Evolutionary conservation across 1,284 basidiomycete species (phyloP).

Genomic region (Pseudozyma tsukubaensis): DNA sequence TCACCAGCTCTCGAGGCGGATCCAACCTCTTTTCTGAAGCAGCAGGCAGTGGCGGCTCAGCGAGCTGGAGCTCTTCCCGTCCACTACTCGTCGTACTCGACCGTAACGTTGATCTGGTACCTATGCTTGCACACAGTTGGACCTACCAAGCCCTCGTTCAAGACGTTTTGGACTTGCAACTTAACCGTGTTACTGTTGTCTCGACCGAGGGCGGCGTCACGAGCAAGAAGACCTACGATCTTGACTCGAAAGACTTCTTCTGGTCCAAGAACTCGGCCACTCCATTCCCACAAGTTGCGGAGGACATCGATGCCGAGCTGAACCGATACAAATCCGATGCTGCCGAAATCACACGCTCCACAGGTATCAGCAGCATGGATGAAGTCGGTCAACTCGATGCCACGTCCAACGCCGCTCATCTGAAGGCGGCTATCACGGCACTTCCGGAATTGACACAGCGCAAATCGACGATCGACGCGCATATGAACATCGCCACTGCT

Average conservation of each 20-base stretch:
- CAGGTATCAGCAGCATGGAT: conserved; percentile 93
- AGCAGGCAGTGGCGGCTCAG: conserved; percentile 21
- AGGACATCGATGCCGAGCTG: conserved; percentile 93
- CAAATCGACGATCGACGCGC: conserved; percentile 94
- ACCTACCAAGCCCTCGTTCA: conserved; percentile 98
- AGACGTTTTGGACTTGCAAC: conserved; percentile 95
- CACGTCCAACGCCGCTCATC: conserved; percentile 91
- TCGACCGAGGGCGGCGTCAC: conserved; percentile 38
- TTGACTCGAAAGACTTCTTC: conserved; percentile 98
- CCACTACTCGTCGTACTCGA: conserved; percentile 87
- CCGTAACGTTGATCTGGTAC: conserved; percentile 92
- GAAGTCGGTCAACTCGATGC: conserved; percentile 80
- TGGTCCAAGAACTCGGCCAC: conserved; percentile 96
- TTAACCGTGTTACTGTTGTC: conserved; percentile 89
- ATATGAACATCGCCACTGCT: conserved; percentile 99
- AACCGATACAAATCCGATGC: conserved; percentile 95
- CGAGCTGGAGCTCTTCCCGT: conserved; percentile 45
- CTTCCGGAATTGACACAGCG: conserved; percentile 96
- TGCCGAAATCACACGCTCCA: conserved; percentile 94
- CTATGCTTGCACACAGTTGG: conserved; percentile 97
- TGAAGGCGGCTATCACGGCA: conserved; percentile 97
- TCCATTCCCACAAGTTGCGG: conserved; percentile 98
- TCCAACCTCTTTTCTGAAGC: conserved; percentile 67
- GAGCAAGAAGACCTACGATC: conserved; percentile 76
- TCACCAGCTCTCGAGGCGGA: conserved; percentile 76